Percentiles rank a stretch among this genome's conserved stretches.
Evolutionary conservation across 768 basidiomycete genomes (phyloP).

Genomic region (Serendipita vermifera): DNA sequence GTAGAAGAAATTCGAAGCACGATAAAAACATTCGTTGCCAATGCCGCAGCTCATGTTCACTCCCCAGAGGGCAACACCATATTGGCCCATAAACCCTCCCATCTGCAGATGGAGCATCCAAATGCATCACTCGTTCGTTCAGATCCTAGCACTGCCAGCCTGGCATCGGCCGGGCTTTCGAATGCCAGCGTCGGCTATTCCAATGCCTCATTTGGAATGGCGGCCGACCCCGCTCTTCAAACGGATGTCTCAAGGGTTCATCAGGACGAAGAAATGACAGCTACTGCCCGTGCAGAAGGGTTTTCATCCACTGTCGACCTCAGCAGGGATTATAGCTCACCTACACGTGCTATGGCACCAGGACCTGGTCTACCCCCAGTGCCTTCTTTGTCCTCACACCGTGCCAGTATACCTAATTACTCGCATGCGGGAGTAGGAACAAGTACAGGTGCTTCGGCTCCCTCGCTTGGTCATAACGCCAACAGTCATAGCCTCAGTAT

Average conservation of each 20-base stretch:
- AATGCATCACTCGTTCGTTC: no score
- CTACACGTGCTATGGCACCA: no score
- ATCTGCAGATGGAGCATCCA: no score
- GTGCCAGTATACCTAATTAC: no score
- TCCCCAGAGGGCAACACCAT: neutral
- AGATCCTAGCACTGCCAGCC: no score
- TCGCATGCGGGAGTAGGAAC: no score
- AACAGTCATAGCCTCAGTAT: neutral
- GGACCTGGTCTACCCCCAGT: no score
- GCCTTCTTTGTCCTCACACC: no score
- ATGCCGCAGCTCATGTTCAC: neutral
- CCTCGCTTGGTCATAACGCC: neutral
- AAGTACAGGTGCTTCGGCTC: no score
- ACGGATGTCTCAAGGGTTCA: neutral
- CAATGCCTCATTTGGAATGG: neutral
- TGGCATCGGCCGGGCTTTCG: neutral
- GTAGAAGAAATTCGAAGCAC: constrained; percentile 54
- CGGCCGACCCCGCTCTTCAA: neutral
- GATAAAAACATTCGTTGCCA: constrained; percentile 19
- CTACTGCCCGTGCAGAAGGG: neutral
- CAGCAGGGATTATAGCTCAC: no score
- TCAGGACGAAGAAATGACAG: neutral
- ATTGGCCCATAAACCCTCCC: no score
- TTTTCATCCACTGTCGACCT: no score
- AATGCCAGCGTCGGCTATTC: constrained; percentile 6